These are phyloP conservation scores for Lonicera japonica DNA, from an alignment of 129 eudicot genomes.

Conservation along the genomic window DNA sequence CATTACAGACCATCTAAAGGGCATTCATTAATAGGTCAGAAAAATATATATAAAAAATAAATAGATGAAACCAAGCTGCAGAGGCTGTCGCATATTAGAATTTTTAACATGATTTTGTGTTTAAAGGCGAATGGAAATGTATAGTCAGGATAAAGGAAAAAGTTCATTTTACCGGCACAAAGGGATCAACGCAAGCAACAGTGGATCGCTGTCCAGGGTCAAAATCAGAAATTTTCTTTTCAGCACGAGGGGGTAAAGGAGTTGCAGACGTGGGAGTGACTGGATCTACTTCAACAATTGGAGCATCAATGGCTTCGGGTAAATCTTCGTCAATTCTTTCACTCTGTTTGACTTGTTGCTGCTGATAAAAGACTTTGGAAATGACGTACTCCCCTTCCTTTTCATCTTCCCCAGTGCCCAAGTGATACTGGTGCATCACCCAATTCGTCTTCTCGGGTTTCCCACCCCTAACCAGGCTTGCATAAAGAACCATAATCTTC, in stretches of 20 bases:
- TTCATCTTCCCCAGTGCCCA: constrained; percentile 91
- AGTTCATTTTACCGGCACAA: constrained; percentile 37
- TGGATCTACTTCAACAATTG: constrained; percentile 49
- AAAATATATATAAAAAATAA: too few species aligned
- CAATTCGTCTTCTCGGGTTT: constrained; percentile 92
- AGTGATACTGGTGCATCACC: constrained; percentile 99
- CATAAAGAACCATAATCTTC: constrained; percentile 93
- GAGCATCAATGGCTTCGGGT: constrained; percentile 21
- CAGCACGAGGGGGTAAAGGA: constrained; percentile 73
- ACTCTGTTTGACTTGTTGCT: constrained; percentile 52
- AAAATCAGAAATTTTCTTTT: constrained; percentile 29
- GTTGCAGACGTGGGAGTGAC: constrained; percentile 64
- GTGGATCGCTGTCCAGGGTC: constrained; percentile 29
- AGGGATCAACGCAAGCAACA: constrained; percentile 7
- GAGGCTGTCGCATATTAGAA: too few species aligned
- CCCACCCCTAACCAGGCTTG: constrained; percentile 62
- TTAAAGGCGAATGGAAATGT: too few species aligned
- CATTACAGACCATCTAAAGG: too few species aligned
- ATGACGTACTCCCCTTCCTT: constrained; percentile 85
- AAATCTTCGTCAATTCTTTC: constrained; percentile 44
- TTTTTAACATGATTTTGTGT: too few species aligned
- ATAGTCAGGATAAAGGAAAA: too few species aligned
- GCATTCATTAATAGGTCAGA: too few species aligned
- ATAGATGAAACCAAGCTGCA: too few species aligned
- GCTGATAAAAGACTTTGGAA: constrained; percentile 93